Base-by-base conservation (phyloP, 1,284 basidiomycete genomes). In the Acaromyces ingoldii region DNA sequence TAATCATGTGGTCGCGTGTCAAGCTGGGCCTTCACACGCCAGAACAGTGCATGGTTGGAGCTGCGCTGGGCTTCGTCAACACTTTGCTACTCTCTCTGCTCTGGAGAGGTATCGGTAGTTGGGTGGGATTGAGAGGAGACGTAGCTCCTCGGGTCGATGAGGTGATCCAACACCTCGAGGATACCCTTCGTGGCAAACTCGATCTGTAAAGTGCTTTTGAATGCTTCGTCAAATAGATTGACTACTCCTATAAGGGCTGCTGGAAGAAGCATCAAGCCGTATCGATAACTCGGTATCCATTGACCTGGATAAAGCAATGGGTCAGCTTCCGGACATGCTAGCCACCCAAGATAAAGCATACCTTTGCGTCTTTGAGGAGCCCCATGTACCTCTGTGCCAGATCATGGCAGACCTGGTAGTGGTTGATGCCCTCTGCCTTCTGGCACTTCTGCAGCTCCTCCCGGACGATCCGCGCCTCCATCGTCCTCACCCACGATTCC, bases 361-460 rank as follows among this genome's bases (percentile, higher is more conserved):
- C 91, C 82, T 83, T 87, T 76, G 88, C 89, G 53, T 89, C 86
- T 76, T 81, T 81, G 60, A 97, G 78, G 84, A 95, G 86, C 46
- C 80, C 80, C 31, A 85, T 76, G 76, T 97, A 97, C 76, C 85
- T 86, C 60, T 93, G 86, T 36, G 88, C 84, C 51, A 95, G 77
- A 76, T 87, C 86, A 74, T 84, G 85, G 80, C 93, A 98, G 70
- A 84, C 88, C 78, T 71, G 63, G 60, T 76, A 72, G 55, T 72
- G 68, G 61, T 69, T 75, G 30, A 92, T 88, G 49, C 92, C 91
- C 79, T 98, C 93, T 19, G 82, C 81, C 69, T 84, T 82, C 76
- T 93, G 89, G 78, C 93, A 98, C 77, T 91, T 92, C 60, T 85
- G 83, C 52, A 98, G 83, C 77, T 95, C 89, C 60, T 90, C 86